Evolutionary conservation across 108 stramenopile genomes (phyloP).

Genomic region (Discostella stelligeroides): DNA sequence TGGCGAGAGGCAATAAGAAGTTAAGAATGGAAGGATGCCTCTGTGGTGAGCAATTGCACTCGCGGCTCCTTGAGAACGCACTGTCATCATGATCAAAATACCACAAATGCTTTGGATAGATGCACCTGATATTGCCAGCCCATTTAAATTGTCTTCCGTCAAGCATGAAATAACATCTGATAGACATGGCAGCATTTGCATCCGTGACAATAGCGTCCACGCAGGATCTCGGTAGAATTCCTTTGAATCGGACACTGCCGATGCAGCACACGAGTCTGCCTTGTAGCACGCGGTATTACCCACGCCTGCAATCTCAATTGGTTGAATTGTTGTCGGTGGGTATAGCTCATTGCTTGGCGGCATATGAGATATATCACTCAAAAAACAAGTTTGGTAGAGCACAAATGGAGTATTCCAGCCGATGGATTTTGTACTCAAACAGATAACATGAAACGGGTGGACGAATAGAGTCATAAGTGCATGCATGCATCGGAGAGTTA

Average conservation of each 20-base stretch:
- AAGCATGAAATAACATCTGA: slow-evolving; percentile 51
- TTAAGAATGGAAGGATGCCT: slow-evolving; percentile 54
- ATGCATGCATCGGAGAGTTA: slow-evolving; percentile 62
- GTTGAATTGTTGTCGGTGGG: slow-evolving; percentile 51
- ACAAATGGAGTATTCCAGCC: slow-evolving; percentile 23
- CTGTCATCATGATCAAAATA: slow-evolving; percentile 72
- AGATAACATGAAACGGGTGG: slow-evolving; percentile 66
- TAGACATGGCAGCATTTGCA: slow-evolving; percentile 84
- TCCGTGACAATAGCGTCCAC: slow-evolving; percentile 84
- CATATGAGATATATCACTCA: slow-evolving; percentile 79
- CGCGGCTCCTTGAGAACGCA: slow-evolving; percentile 85
- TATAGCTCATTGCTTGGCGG: slow-evolving; percentile 58
- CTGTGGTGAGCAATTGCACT: slow-evolving; percentile 76
- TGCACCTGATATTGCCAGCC: slow-evolving; percentile 36
- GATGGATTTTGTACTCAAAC: slow-evolving; percentile 20
- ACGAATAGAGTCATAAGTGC: slow-evolving; percentile 58
- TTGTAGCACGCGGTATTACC: slow-evolving; percentile 61
- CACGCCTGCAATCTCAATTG: slow-evolving; percentile 32
- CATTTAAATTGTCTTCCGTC: slow-evolving; percentile 27
- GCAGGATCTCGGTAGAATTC: slow-evolving; percentile 80
- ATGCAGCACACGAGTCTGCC: slow-evolving; percentile 72
- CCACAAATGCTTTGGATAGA: slow-evolving; percentile 65
- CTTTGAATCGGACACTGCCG: slow-evolving; percentile 76
- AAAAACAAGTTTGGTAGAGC: slow-evolving; percentile 55
- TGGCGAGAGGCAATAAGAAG: slow-evolving; percentile 35